Conservation (phyloP, 1,284 basidiomycete genomes). For the Ustilago trichophora region DNA sequence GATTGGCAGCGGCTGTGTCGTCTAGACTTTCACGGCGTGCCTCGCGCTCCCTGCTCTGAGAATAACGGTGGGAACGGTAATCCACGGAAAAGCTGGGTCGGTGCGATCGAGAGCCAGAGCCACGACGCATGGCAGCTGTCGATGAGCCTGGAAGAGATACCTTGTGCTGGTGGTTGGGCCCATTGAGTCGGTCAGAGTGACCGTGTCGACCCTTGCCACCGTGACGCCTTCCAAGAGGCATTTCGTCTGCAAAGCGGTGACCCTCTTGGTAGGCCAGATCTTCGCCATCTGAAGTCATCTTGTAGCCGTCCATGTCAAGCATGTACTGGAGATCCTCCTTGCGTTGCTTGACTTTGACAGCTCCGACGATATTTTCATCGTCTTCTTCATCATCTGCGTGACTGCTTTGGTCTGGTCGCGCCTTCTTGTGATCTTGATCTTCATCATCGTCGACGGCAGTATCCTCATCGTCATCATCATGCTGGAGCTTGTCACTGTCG, state of each 20-base stretch:
- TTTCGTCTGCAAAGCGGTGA: slow-evolving; percentile 61
- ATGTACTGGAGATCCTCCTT: slow-evolving; percentile 52
- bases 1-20: slow-evolving; percentile 18
- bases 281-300: slow-evolving; percentile 61
- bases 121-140: slow-evolving; percentile 24
- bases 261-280: slow-evolving; percentile 55
- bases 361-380: slow-evolving; percentile 18
- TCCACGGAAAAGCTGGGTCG: slow-evolving; percentile 42
- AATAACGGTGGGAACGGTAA: slow-evolving; percentile 12
- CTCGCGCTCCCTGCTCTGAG: slow-evolving; percentile 22
- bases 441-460: slow-evolving; percentile 21
- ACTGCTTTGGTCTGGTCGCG: not conserved
- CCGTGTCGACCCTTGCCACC: slow-evolving; percentile 56
- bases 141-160: slow-evolving; percentile 29
- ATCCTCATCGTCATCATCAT: slow-evolving; percentile 9
- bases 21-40: slow-evolving; percentile 37
- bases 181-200: slow-evolving; percentile 32
- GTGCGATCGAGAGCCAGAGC: slow-evolving; percentile 30
- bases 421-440: not conserved
- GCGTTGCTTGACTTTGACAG: slow-evolving; percentile 31
- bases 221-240: slow-evolving; percentile 58
- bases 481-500: not conserved
- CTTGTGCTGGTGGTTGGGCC: slow-evolving; percentile 36
- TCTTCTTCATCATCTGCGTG: slow-evolving; percentile 1
- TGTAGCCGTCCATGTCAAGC: slow-evolving; percentile 66